A percentile compares a stretch with the other conserved stretches of the same genome.
Evolutionary conservation across 371 early-diverging fungal species (phyloP).

Genomic region (Mortierella polycephala): DNA sequence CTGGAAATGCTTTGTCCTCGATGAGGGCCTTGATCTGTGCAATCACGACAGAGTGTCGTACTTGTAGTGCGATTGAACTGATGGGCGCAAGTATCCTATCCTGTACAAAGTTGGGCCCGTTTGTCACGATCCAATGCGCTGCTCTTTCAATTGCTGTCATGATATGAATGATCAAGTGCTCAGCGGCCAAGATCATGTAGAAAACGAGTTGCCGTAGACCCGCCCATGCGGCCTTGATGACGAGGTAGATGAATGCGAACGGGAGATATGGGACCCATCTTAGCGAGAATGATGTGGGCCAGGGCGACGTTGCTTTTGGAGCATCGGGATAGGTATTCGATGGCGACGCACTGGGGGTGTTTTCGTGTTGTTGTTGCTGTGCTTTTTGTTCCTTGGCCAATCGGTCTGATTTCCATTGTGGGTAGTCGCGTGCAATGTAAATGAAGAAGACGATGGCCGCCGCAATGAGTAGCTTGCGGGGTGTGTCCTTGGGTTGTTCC

Average conservation of each 20-base stretch:
- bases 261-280: slow-evolving; percentile 53
- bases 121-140: slow-evolving; percentile 21
- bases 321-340: neutral
- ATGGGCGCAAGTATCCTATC: slow-evolving; percentile 13
- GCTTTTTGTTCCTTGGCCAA: no score
- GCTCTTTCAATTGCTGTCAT: slow-evolving; percentile 5
- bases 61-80: neutral
- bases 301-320: neutral
- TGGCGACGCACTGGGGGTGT: no score
- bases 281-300: slow-evolving; percentile 26
- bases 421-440: no score
- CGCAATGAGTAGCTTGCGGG: no score
- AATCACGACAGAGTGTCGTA: slow-evolving; percentile 24
- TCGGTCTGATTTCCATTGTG: no score
- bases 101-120: slow-evolving; percentile 33
- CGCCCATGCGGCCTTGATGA: slow-evolving; percentile 26
- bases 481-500: no score
- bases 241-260: slow-evolving; percentile 41
- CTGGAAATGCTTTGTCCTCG: slow-evolving; percentile 21
- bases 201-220: slow-evolving; percentile 32
- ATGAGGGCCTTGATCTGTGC: slow-evolving; percentile 3
- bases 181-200: slow-evolving; percentile 23
- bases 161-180: slow-evolving; percentile 9
- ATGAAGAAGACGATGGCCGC: no score
- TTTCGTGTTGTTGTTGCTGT: no score